These are phyloP conservation scores for Sophora flavescens DNA, from an alignment of 306 rosid species.

Conservation along the genomic window DNA sequence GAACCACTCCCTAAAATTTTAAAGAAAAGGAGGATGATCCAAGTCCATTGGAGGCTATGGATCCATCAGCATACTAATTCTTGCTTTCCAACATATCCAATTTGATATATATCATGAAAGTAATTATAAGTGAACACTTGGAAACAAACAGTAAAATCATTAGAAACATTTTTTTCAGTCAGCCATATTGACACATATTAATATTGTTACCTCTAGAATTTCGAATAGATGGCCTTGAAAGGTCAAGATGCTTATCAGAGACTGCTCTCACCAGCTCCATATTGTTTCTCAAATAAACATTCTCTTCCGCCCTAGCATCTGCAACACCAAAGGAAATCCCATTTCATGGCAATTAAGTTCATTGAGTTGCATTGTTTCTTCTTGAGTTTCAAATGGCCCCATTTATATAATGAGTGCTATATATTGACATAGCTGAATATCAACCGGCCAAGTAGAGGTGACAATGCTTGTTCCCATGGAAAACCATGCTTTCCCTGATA, in stretches of 20 bases:
- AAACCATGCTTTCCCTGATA: conserved; percentile 20
- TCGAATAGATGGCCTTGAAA: conserved; percentile 86
- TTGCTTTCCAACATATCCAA: conserved; percentile 12
- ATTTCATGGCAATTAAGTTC: conserved; percentile 36
- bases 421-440: not conserved
- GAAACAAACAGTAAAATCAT: conserved; percentile 7
- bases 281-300: conserved; percentile 54
- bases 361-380: conserved; percentile 1
- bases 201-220: conserved; percentile 64
- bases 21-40: conserved; percentile 1
- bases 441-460: conserved; percentile 29
- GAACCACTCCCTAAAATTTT: not conserved
- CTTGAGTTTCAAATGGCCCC: not conserved
- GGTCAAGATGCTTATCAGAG: conserved; percentile 77
- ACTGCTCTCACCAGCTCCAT: conserved; percentile 66
- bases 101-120: conserved; percentile 30
- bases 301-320: conserved; percentile 63
- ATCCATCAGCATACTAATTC: conserved; percentile 38
- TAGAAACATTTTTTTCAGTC: not conserved
- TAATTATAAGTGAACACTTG: not conserved
- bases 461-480: conserved; percentile 1
- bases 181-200: not conserved
- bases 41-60: conserved; percentile 7
- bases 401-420: conserved; percentile 21
- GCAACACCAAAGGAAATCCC: conserved; percentile 50